Base-by-base conservation (phyloP, 139 green algal genomes). In the Haematococcus sp. region DNA sequence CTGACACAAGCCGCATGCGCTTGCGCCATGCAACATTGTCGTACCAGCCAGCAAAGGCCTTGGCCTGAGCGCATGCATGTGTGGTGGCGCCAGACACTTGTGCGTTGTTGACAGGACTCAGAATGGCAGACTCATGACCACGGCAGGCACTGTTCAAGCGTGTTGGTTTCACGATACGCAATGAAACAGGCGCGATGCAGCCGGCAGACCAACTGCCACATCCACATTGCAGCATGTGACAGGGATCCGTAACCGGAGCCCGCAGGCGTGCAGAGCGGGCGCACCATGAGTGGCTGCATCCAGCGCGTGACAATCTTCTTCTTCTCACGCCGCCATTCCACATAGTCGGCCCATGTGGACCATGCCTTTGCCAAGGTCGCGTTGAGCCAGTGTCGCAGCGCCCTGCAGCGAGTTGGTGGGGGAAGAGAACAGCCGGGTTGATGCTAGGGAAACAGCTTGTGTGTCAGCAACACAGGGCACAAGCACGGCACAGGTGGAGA, bases 221-320 rank as follows among this genome's bases (percentile, higher is more conserved):
- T n/a, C n/a, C n/a, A n/a, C n/a, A n/a, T n/a, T n/a, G n/a, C n/a
- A n/a, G n/a, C n/a, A n/a, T n/a, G n/a, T n/a, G n/a, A n/a, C n/a
- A n/a, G n/a, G n/a, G n/a, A n/a, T n/a, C n/a, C n/a, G n/a, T n/a
- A n/a, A n/a, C n/a, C n/a, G n/a, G n/a, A n/a, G n/a, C n/a, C n/a
- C n/a, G n/a, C 11, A 19, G 40, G 40, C 7, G 40, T 49, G 7
- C 44, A 52, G 28, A 51, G 25, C 44, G 7, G 7, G 4, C 75
- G 31, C 60, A 87, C 85, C 85, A 80, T 81, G 2, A 80, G 32
- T 4, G 85, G 83, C 34, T 82, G 58, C 83, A 81, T 88, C 86
- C 86, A 91, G 27, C 78, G 77, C 25, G 44, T 31, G 17, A 82
- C 77, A 56, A 88, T 87, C 32, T 68, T 40, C 58, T 73, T 73